Conservation (phyloP, 495 filamentous ascomycete genomes). For the Lasiosphaeria ovina region DNA sequence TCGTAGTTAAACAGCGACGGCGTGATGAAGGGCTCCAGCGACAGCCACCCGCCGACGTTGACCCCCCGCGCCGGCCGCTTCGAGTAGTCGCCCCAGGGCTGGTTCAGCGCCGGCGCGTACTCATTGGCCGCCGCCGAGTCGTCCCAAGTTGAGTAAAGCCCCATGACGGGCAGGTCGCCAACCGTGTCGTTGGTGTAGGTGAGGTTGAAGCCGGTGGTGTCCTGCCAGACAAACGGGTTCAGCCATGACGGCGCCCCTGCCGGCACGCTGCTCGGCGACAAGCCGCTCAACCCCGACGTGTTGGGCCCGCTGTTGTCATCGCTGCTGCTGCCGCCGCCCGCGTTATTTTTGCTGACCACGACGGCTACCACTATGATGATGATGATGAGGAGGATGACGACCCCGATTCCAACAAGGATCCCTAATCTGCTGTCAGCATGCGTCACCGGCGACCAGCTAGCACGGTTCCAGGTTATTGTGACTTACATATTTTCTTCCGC, state of each 20-base stretch:
- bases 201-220: slow-evolving; percentile 88
- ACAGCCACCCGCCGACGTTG: slow-evolving; percentile 93
- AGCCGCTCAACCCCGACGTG: slow-evolving; percentile 53
- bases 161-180: slow-evolving; percentile 86
- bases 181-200: slow-evolving; percentile 87
- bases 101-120: slow-evolving; percentile 73
- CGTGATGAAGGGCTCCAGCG: slow-evolving; percentile 91
- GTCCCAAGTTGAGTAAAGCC: slow-evolving; percentile 81
- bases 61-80: slow-evolving; percentile 80
- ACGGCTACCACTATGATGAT: slow-evolving; percentile 75
- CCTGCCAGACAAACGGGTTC: slow-evolving; percentile 92
- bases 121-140: slow-evolving; percentile 75
- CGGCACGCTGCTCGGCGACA: slow-evolving; percentile 64
- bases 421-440: slow-evolving; percentile 31
- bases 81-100: slow-evolving; percentile 73
- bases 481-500: slow-evolving; percentile 53
- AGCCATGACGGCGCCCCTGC: slow-evolving; percentile 68
- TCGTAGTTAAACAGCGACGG: slow-evolving; percentile 85
- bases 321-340: slow-evolving; percentile 16
- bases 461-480: too few relatives aligned
- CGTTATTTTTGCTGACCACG: slow-evolving; percentile 65
- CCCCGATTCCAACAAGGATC: slow-evolving; percentile 50
- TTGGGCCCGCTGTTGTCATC: slow-evolving; percentile 29
- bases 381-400: slow-evolving; percentile 65
- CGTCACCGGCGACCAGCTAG: neutral